A percentile compares a stretch with the other conserved stretches of the same genome.
Evolutionary conservation across 768 basidiomycete species (phyloP).

Genomic region (Panus rudis): DNA sequence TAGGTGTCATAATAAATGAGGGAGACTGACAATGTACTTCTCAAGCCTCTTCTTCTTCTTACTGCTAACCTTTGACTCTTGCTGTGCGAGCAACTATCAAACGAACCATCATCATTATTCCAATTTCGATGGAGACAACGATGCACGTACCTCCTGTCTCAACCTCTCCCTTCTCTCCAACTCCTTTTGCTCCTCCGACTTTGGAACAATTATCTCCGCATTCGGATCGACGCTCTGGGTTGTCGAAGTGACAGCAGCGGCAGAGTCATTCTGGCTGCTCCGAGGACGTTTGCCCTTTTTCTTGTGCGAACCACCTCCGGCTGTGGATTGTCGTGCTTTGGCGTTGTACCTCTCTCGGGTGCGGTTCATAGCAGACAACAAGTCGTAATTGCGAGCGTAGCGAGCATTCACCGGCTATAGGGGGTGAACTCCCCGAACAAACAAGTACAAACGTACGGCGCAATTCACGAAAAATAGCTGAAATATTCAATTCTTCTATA

Average conservation of each 20-base stretch:
- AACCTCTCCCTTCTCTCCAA: slow-evolving; percentile 51
- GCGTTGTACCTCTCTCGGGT: slow-evolving; percentile 18
- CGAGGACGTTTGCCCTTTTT: slow-evolving; percentile 19
- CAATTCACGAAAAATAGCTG: too few species aligned
- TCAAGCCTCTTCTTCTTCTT: slow-evolving; percentile 90
- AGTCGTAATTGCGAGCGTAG: too few species aligned
- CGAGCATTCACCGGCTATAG: too few species aligned
- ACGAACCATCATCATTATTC: slow-evolving; percentile 15
- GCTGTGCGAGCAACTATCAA: slow-evolving; percentile 31
- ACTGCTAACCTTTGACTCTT: slow-evolving; percentile 65
- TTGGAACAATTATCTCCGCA: slow-evolving; percentile 49
- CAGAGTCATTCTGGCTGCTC: not conserved
- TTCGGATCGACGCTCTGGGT: slow-evolving; percentile 39
- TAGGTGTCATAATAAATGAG: not conserved
- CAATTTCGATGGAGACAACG: slow-evolving; percentile 1
- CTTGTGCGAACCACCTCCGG: slow-evolving; percentile 15
- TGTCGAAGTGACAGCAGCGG: not conserved
- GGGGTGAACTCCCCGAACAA: too few species aligned
- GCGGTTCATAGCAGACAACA: slow-evolving; percentile 4
- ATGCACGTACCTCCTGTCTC: slow-evolving; percentile 46
- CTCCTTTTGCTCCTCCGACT: slow-evolving; percentile 56
- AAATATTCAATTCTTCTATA: too few species aligned
- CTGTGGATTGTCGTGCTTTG: slow-evolving; percentile 19
- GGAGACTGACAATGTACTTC: slow-evolving; percentile 73
- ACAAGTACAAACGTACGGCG: too few species aligned